These are phyloP conservation scores for Spatholobus suberectus DNA, from an alignment of 306 rosid species.

Conservation along the genomic window DNA sequence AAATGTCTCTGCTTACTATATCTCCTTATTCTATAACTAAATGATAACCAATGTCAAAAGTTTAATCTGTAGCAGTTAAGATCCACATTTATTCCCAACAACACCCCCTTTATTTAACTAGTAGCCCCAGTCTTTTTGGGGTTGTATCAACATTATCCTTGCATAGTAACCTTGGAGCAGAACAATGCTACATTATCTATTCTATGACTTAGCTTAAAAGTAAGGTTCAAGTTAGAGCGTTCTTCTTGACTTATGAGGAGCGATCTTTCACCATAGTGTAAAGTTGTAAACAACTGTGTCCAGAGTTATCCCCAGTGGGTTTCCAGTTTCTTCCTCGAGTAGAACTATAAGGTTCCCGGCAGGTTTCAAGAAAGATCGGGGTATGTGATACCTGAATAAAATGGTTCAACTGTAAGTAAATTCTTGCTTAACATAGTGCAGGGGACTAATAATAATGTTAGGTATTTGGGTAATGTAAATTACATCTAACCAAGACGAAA, in stretches of 20 bases:
- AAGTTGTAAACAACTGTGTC: slow-evolving; percentile 42
- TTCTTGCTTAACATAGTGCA: background rate
- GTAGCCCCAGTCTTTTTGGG: no score
- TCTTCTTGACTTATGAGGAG: slow-evolving; percentile 9
- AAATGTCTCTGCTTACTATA: no score
- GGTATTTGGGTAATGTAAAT: background rate
- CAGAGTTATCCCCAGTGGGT: slow-evolving; percentile 56
- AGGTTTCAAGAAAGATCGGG: slow-evolving; percentile 74
- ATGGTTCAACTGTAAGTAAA: slow-evolving; percentile 21
- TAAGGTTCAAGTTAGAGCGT: no score
- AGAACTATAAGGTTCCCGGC: slow-evolving; percentile 64
- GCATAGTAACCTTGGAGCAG: no score
- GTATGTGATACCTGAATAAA: slow-evolving; percentile 75
- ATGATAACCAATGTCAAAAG: no score
- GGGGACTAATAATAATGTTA: background rate
- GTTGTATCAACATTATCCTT: no score
- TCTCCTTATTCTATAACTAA: no score
- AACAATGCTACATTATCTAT: no score
- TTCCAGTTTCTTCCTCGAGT: slow-evolving; percentile 75
- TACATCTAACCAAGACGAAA: background rate
- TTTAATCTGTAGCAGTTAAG: no score
- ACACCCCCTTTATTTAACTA: no score
- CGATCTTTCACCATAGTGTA: background rate
- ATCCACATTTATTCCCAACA: no score
- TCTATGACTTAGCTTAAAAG: no score